Percentiles rank a stretch among this genome's conserved stretches.
Evolutionary conservation across 2,329 filamentous ascomycete genomes (phyloP).

Genomic region (Canariomyces notabilis): DNA sequence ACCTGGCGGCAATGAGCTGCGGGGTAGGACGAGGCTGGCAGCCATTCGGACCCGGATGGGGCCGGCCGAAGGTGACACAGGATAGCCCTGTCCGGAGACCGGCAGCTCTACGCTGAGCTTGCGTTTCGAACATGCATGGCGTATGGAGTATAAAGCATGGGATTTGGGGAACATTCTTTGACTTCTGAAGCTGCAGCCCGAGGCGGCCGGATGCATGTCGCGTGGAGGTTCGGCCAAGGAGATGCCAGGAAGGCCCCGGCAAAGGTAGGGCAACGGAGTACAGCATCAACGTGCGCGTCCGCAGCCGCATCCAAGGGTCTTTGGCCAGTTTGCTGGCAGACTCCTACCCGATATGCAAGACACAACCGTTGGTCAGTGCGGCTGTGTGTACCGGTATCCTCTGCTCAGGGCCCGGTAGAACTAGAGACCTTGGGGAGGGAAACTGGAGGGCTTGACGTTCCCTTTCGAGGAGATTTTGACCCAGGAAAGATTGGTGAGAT

Average conservation of each 20-base stretch:
- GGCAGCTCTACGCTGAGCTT: constrained; percentile 7
- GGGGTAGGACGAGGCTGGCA: constrained; percentile 16
- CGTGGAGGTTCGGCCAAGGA: constrained; percentile 6
- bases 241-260: constrained; percentile 4
- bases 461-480: constrained; percentile 66
- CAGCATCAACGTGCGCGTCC: constrained; percentile 9
- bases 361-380: background rate
- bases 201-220: constrained; percentile 10
- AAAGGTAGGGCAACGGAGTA: constrained; percentile 7
- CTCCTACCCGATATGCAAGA: constrained; percentile 8
- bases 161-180: background rate
- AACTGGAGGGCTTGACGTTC: constrained; percentile 61
- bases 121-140: constrained; percentile 4
- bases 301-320: constrained; percentile 11
- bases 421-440: constrained; percentile 56
- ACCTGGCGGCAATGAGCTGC: constrained; percentile 1
- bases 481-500: constrained; percentile 71
- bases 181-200: constrained; percentile 1
- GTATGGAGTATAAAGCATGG: background rate
- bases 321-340: constrained; percentile 8
- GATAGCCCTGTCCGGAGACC: constrained; percentile 1
- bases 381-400: background rate
- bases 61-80: constrained; percentile 2
- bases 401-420: background rate
- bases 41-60: background rate